Percentiles rank a stretch among this genome's conserved stretches.
phyloP scores from a whole-genome alignment of 1,139 yeast genomes.

The Taphrina pruni region DNA sequence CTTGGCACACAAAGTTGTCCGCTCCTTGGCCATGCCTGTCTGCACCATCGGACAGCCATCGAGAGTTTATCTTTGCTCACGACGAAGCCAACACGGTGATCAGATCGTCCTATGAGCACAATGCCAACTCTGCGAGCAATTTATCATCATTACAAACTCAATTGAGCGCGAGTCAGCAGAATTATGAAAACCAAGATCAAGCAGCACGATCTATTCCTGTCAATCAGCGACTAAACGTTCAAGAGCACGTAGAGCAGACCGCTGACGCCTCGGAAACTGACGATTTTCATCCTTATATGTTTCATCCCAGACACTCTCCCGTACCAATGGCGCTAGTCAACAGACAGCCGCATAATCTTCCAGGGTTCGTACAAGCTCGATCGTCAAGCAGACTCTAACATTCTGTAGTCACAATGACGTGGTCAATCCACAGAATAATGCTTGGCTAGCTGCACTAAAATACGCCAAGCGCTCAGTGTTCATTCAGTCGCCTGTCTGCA shows the following conservation, averaged over 20 bases:
- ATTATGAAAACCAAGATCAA: slow-evolving; percentile 6
- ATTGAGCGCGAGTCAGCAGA: background rate
- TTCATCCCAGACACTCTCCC: slow-evolving; percentile 20
- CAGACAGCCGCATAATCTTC: slow-evolving; percentile 27
- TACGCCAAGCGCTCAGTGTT: slow-evolving; percentile 27
- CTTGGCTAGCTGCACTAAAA: slow-evolving; percentile 30
- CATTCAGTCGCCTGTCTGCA: slow-evolving; percentile 32
- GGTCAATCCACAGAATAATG: slow-evolving; percentile 29
- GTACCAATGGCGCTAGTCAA: slow-evolving; percentile 32
- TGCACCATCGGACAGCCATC: slow-evolving; percentile 2
- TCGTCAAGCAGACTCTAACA: background rate
- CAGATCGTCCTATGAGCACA: background rate
- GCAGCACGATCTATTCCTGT: slow-evolving; percentile 9
- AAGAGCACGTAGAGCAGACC: slow-evolving; percentile 21
- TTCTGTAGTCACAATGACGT: slow-evolving; percentile 16
- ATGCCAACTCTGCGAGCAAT: background rate
- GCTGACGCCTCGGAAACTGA: slow-evolving; percentile 8
- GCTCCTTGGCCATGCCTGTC: slow-evolving; percentile 6
- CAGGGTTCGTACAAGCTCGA: background rate
- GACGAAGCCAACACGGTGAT: background rate
- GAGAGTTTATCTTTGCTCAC: slow-evolving; percentile 21
- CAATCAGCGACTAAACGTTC: slow-evolving; percentile 21
- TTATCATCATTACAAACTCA: slow-evolving; percentile 5
- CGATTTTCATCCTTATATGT: slow-evolving; percentile 29
- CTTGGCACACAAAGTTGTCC: slow-evolving; percentile 21